A percentile compares a stretch with the other conserved stretches of the same genome.
Conservation (phyloP, 2,329 filamentous ascomycete species). For the Ophiostoma piceae region DNA sequence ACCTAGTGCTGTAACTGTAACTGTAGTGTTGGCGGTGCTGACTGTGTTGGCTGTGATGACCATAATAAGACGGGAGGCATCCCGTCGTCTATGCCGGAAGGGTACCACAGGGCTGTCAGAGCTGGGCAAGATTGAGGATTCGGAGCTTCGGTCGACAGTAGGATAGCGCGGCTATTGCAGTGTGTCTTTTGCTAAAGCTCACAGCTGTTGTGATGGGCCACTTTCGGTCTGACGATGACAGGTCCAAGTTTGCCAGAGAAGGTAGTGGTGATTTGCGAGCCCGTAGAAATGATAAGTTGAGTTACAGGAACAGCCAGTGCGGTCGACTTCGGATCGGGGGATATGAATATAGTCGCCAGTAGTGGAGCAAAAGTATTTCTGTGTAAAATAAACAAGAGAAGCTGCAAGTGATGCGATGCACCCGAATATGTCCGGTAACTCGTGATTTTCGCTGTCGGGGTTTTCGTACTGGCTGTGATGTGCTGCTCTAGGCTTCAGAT, state of each 20-base stretch:
- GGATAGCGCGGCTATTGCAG: neutral
- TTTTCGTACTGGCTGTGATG: neutral
- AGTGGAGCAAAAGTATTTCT: neutral
- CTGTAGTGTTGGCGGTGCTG: neutral
- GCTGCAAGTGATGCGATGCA: neutral
- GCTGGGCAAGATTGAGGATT: neutral
- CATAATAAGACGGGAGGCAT: conserved; percentile 2
- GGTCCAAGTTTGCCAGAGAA: neutral
- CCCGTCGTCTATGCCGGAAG: conserved; percentile 12
- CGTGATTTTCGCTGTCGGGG: neutral
- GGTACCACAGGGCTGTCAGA: conserved; percentile 9
- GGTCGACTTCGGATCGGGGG: neutral
- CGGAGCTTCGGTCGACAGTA: neutral
- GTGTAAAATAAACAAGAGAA: neutral
- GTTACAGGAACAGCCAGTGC: neutral
- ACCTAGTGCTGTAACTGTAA: neutral
- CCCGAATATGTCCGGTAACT: neutral
- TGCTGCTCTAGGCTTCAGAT: neutral
- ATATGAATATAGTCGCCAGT: neutral
- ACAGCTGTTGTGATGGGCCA: neutral
- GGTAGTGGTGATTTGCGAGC: neutral
- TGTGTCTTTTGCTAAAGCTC: neutral
- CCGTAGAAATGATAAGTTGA: neutral
- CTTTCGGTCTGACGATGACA: neutral
- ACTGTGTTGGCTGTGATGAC: neutral